Evolutionary conservation across 2,329 filamentous ascomycete genomes (phyloP).

Genomic region (Colletotrichum noveboracense): DNA sequence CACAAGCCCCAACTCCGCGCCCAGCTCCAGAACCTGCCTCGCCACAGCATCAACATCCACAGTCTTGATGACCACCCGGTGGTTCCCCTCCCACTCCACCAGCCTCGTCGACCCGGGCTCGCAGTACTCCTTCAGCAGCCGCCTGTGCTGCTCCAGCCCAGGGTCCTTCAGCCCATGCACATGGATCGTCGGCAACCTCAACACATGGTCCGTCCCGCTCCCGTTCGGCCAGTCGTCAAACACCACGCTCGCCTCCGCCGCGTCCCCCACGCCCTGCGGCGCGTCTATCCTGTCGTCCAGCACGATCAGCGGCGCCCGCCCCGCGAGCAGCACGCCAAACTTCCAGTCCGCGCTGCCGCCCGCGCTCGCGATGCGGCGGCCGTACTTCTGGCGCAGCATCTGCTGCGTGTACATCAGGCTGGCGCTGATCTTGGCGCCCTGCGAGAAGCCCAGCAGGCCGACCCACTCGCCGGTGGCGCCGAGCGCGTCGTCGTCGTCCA

Average conservation of each 20-base stretch:
- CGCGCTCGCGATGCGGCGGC: conserved; percentile 25
- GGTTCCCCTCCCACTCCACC: conserved; percentile 76
- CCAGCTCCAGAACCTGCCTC: conserved; percentile 55
- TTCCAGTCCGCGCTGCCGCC: conserved; percentile 48
- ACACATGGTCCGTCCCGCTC: conserved; percentile 44
- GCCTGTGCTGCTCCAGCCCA: conserved; percentile 63
- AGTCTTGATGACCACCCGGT: conserved; percentile 73
- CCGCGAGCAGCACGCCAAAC: conserved; percentile 68
- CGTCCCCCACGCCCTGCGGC: conserved; percentile 25
- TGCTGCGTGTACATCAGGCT: conserved; percentile 69
- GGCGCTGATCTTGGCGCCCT: conserved; percentile 67
- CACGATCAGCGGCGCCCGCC: conserved; percentile 63
- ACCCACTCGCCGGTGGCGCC: conserved; percentile 64
- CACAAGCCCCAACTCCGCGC: conserved; percentile 36
- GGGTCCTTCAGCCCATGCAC: conserved; percentile 69
- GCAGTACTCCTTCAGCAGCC: conserved; percentile 64
- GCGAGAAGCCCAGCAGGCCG: conserved; percentile 69
- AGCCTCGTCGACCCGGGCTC: conserved; percentile 56
- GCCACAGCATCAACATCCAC: conserved; percentile 66
- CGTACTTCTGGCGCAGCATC: conserved; percentile 45
- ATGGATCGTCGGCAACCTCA: conserved; percentile 68
- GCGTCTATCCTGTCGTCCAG: conserved; percentile 42
- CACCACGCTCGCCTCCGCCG: conserved; percentile 32
- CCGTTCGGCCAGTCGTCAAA: conserved; percentile 51
- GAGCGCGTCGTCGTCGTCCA: conserved; percentile 53